Base-by-base conservation (phyloP, 2,329 filamentous ascomycete genomes). In the Shiraia bambusicola region DNA sequence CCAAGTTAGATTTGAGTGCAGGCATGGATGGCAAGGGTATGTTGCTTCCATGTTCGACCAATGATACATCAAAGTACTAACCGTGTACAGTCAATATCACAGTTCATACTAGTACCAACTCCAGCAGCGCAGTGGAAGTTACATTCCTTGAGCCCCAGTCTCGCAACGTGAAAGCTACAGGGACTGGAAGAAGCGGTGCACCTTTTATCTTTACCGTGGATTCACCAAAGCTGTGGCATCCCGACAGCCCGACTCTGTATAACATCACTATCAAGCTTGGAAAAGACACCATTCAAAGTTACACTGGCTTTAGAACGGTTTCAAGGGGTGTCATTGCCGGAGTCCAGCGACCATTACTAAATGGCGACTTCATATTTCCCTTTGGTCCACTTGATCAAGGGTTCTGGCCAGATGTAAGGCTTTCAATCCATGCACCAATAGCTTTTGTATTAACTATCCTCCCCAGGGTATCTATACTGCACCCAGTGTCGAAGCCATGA, bases 331-430 rank as follows among this genome's bases (percentile, higher is more conserved):
- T 70, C 1, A 69, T 87, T 1, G 66, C 83, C 13, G 83, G 81
- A 0, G 61, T 84, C 2, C 70, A 78, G 41, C 76, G 84, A 0
- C 82, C 83, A 0, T 63, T 86, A 0, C 66, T 88, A 28, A 88
- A 88, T 47, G 83, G 81, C n/a, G 72, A 86, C 39, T 85, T 85
- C 28, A 69, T 81, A 10, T 88, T 87, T 61, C 73, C 79, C 29
- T 84, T 87, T 37, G 83, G 83, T 3, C 84, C 83, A 0, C 72
- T 88, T 0, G 84, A 88, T 42, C 84, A 88, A 53, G 84, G 84
- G 0, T 86, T 74, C 61, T 87, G 83, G 83, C 83, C 83, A 0
- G 83, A 87, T 56, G 83, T 83, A 24, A 13, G 14, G n/a, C 8
- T n/a, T 15, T 16, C 29, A 10, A 5, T 13, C 11, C 29, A 15